phyloP scores from a whole-genome alignment of 2,329 filamentous ascomycete species.

The Davidsoniella eucalypti region DNA sequence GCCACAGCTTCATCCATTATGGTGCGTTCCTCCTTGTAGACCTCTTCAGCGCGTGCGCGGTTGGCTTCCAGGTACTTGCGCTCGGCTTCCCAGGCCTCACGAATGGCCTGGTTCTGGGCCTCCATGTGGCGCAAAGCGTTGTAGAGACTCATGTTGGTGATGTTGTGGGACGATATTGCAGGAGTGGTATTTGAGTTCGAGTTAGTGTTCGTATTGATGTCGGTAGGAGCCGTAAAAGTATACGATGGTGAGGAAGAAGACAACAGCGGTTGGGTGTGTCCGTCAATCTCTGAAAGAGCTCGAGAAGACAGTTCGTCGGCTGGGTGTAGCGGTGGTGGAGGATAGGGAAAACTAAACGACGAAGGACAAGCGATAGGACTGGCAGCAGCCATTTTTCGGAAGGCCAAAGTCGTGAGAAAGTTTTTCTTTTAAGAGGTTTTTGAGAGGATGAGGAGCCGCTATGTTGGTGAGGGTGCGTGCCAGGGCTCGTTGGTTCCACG shows the following conservation, averaged over 20 bases:
- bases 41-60: constrained; percentile 34
- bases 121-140: constrained; percentile 23
- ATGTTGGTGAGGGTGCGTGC: too few relatives aligned
- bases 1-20: constrained; percentile 36
- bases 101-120: constrained; percentile 27
- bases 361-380: neutral
- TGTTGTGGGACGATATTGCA: neutral
- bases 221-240: constrained; percentile 1
- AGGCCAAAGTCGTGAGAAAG: neutral
- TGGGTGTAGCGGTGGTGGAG: neutral
- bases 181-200: too few relatives aligned
- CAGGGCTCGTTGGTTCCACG: too few relatives aligned
- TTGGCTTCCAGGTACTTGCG: constrained; percentile 37
- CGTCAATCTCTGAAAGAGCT: neutral
- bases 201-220: neutral
- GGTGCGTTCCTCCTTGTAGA: constrained; percentile 37
- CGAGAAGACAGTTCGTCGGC: constrained; percentile 1
- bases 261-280: neutral
- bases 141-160: constrained; percentile 7
- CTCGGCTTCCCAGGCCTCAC: constrained; percentile 37
- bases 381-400: constrained; percentile 3
- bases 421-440: too few relatives aligned
- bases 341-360: neutral
- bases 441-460: too few relatives aligned
- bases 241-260: neutral